Evolutionary conservation across 495 filamentous ascomycete genomes (phyloP), one percentile per base, ranked within the genome.

Genomic region (Hyaloscypha variabilis): DNA sequence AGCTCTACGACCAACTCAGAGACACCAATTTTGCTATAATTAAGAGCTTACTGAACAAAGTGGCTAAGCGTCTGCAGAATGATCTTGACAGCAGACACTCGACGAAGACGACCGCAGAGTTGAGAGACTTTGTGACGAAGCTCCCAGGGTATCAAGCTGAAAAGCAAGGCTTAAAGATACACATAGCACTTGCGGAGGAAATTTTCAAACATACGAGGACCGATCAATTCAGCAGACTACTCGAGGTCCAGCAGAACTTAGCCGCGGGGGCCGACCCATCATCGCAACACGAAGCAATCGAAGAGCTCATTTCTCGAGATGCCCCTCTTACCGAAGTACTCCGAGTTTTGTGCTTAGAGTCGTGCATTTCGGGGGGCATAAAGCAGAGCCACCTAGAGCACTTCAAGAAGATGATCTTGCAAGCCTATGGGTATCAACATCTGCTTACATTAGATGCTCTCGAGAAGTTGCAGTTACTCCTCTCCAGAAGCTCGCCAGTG

Each of bases 21-120:
- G 94, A 97, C 76, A 86, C 92, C 21, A 98, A 99, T 70, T 97
- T 98, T 77, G 93, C 94, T 60, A 93, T 97, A 65, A 93, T 97
- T 24, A 93, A 93, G 34, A 85, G 86, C 66, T 82, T 96, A 1
- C 77, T 99, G 55, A 97, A 97, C 75, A 95, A 92, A 71, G 90
- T 97, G 21, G 96, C 96, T 2, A 87, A 91, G 30, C 90, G 96
- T 23, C 80, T 99, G 42, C 90, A 94, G 75, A 88, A 81, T 67
- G 92, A 97, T 72, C 96, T 95, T 74, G 91, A 97, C 71, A 91
- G 85, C 69, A 88, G 93, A n/a, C 92, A 97, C 69, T 81, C 83
- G n/a, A 87, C 91, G 5, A 96, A 96, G 75, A 94, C 90, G 8
- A 92, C 91, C 14, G 85, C 91, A 1, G 95, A 99, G 72, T 88